These are phyloP conservation scores for Globisporangium okanoganense DNA, from an alignment of 352 stramenopile species.

Conservation along the genomic window DNA sequence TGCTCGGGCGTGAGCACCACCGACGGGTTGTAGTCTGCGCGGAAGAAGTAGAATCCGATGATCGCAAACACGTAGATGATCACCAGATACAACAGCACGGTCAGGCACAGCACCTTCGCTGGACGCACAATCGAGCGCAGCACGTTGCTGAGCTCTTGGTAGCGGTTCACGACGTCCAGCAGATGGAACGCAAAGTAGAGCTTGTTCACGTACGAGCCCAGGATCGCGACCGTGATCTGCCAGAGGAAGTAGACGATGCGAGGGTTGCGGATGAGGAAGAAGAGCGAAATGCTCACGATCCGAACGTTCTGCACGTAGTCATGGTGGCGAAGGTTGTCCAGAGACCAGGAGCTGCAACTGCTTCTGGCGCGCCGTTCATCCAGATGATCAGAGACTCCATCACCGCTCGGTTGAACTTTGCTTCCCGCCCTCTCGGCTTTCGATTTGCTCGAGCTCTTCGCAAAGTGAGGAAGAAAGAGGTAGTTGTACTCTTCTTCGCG, in stretches of 20 bases:
- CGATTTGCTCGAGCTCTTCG: neutral
- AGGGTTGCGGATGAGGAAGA: slow-evolving; percentile 47
- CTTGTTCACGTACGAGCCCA: slow-evolving; percentile 64
- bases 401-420: neutral
- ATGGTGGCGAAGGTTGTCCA: neutral
- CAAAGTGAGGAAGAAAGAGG: slow-evolving; percentile 34
- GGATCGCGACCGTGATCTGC: slow-evolving; percentile 54
- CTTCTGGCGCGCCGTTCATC: neutral
- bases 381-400: neutral
- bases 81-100: slow-evolving; percentile 62
- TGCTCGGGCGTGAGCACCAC: slow-evolving; percentile 28
- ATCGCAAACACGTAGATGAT: slow-evolving; percentile 75
- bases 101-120: slow-evolving; percentile 54
- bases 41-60: slow-evolving; percentile 72
- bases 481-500: slow-evolving; percentile 68
- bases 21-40: slow-evolving; percentile 48
- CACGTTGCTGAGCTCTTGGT: slow-evolving; percentile 70
- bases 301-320: slow-evolving; percentile 9
- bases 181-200: slow-evolving; percentile 79
- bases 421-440: neutral
- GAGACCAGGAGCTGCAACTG: neutral
- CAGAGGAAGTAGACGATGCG: slow-evolving; percentile 54
- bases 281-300: slow-evolving; percentile 40
- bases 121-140: slow-evolving; percentile 57
- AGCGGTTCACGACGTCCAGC: slow-evolving; percentile 76